Conservation (phyloP, 164 flowering plant species). For the Dillenia suffruticosa region DNA sequence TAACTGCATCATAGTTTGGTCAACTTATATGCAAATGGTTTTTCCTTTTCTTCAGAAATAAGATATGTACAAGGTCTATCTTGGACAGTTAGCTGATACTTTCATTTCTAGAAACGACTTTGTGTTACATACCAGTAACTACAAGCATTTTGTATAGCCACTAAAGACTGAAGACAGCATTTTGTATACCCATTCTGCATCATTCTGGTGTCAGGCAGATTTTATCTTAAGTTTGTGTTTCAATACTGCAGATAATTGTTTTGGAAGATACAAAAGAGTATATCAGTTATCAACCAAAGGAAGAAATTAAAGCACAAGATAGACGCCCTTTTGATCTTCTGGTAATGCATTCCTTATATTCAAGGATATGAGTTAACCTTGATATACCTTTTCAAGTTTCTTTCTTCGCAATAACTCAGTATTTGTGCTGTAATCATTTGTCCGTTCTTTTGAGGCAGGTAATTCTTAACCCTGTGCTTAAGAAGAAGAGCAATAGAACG, state of each 20-base stretch:
- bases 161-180: too few relatives aligned
- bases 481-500: conserved; percentile 59
- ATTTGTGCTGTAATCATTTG: conserved; percentile 14
- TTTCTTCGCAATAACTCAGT: conserved; percentile 3
- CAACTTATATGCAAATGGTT: too few relatives aligned
- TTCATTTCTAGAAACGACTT: too few relatives aligned
- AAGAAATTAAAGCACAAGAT: conserved; percentile 65
- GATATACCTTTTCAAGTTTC: background rate
- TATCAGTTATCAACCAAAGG: conserved; percentile 67
- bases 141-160: too few relatives aligned
- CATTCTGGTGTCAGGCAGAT: too few relatives aligned
- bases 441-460: conserved; percentile 55
- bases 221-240: background rate
- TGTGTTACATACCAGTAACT: too few relatives aligned
- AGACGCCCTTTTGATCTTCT: conserved; percentile 81
- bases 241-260: conserved; percentile 67
- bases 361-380: background rate
- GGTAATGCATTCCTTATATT: conserved; percentile 39
- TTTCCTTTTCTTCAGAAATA: too few relatives aligned
- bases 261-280: conserved; percentile 89
- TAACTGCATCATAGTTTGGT: too few relatives aligned
- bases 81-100: too few relatives aligned
- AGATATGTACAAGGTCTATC: too few relatives aligned
- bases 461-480: conserved; percentile 77
- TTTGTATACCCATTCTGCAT: too few relatives aligned